Evolutionary conservation across 345 rosid species (phyloP), one percentile per base, ranked within the genome.

Genomic region (Kernera saxatilis): DNA sequence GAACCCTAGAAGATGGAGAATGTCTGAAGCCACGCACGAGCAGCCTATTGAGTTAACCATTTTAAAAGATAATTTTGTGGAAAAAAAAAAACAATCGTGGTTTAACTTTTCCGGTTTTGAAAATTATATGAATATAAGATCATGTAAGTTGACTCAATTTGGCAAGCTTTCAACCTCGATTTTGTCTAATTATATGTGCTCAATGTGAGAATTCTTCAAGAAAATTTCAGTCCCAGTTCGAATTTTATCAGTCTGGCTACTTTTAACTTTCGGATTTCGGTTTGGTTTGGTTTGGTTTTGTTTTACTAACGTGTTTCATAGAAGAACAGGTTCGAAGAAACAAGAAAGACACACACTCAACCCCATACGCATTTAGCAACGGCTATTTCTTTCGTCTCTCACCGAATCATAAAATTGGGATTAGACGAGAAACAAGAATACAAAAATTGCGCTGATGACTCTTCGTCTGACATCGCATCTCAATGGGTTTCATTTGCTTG

Each of bases 331-430:
- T 46, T 15, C 13, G 32, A 54, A 14, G 69, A 51, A 60, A 71
- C 60, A 33, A 21, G 45, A 5, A 5, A 41, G 8, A 56, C 64
- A n/a, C 23, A 55, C 44, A 33, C 26, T 19, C 33, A 73, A n/a
- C 37, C 67, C 67, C 67, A 57, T 48, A 66, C 77, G 72, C 72
- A 36, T 64, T 33, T 7, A 36, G 27, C 48, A 67, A 74, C 61
- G 72, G 62, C 67, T 74, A 74, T 67, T 67, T 73, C 72, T 48
- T 56, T 30, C 45, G 53, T 46, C 49, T 30, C 29, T 39, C 10
- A 53, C 21, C 37, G 7, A 59, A 59, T 26, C 27, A 3, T 17
- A 9, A 61, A 26, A 61, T 10, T 35, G 22, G 21, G 40, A 55
- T 18, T 45, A 30, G 61, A 58, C 5, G 45, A 57, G 57, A 33